These are phyloP conservation scores for Gastrolobium villosum DNA, from an alignment of 306 rosid species.

Conservation along the genomic window DNA sequence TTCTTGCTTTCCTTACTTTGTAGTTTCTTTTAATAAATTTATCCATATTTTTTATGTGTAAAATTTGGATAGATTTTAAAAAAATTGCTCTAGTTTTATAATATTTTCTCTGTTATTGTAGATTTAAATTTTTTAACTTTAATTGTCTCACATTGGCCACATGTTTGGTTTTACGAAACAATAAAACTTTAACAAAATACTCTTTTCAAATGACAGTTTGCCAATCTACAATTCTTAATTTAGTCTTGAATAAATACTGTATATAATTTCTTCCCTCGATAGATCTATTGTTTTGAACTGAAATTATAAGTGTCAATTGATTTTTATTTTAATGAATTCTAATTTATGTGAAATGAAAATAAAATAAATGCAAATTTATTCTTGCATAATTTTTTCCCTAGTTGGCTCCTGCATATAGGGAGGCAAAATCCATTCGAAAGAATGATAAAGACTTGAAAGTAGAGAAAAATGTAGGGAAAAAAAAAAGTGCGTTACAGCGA, in stretches of 20 bases:
- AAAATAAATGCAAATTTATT: constrained; percentile 13
- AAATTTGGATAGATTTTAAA: no score
- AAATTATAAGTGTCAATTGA: not conserved
- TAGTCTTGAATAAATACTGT: not conserved
- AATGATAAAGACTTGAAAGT: not conserved
- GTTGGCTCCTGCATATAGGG: not conserved
- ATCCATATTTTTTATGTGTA: no score
- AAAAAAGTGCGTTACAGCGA: constrained; percentile 37
- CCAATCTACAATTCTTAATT: not conserved
- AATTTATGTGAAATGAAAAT: not conserved
- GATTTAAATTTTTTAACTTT: no score
- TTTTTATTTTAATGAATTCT: not conserved
- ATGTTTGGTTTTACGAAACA: no score
- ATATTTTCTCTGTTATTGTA: no score
- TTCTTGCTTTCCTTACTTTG: no score
- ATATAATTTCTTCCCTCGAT: not conserved
- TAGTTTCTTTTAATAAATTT: no score
- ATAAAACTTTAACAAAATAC: no score
- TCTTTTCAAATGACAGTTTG: no score
- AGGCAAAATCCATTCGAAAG: not conserved
- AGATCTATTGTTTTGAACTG: not conserved
- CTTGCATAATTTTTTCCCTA: not conserved
- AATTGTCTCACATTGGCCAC: no score
- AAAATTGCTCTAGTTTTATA: no score
- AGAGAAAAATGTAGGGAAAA: not conserved